Conservation (phyloP, 768 basidiomycete genomes). For the Suillus bovinus region DNA sequence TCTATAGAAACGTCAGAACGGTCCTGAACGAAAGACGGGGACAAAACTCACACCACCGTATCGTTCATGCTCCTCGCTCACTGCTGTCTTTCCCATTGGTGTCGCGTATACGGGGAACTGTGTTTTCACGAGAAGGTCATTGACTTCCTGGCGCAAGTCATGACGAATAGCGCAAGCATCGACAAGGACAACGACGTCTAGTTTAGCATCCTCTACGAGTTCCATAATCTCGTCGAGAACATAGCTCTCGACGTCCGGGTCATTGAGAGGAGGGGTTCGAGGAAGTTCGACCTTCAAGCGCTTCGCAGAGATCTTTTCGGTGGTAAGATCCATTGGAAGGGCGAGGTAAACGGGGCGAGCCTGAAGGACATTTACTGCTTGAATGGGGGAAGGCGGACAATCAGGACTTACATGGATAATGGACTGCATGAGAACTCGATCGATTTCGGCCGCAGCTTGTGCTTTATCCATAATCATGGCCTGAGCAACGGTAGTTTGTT, state of each 20-base stretch:
- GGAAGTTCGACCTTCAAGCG: conserved; percentile 62
- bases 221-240: conserved; percentile 74
- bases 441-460: conserved; percentile 69
- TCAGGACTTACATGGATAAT: conserved; percentile 45
- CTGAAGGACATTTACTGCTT: conserved; percentile 32
- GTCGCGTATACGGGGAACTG: conserved; percentile 73
- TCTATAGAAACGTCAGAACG: conserved; percentile 39
- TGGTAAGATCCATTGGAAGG: conserved; percentile 82
- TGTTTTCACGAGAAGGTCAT: conserved; percentile 62
- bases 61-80: conserved; percentile 69
- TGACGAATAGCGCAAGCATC: conserved; percentile 83
- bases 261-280: conserved; percentile 49
- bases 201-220: conserved; percentile 56
- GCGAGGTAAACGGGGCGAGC: conserved; percentile 87
- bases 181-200: conserved; percentile 71
- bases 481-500: conserved; percentile 73
- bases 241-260: conserved; percentile 58
- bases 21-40: not conserved
- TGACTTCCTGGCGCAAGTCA: conserved; percentile 59
- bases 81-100: conserved; percentile 79
- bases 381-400: not conserved
- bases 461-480: conserved; percentile 54
- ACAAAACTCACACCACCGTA: conserved; percentile 72
- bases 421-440: conserved; percentile 73
- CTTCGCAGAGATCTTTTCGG: conserved; percentile 62